Percentiles rank a stretch among this genome's conserved stretches.
Conservation (phyloP, 2,329 filamentous ascomycete genomes). For the Colletotrichum eleusines region DNA sequence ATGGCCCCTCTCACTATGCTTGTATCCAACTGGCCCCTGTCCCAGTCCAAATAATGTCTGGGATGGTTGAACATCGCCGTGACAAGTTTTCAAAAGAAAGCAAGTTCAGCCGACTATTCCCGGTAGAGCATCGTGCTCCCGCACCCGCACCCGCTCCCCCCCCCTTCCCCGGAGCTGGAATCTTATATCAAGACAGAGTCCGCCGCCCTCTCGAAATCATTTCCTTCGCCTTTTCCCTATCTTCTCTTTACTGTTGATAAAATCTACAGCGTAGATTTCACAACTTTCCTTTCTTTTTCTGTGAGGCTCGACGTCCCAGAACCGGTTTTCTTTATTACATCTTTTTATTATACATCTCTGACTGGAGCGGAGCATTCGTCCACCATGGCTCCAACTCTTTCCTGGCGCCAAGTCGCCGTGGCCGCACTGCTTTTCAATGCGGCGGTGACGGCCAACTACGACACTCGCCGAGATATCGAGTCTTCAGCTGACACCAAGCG, state of each 20-base stretch:
- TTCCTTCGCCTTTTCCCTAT: background rate
- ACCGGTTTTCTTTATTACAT: background rate
- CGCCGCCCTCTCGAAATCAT: constrained; percentile 3
- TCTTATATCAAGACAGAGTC: constrained; percentile 24
- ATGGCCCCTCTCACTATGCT: background rate
- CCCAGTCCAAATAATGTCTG: constrained; percentile 1
- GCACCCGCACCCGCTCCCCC: no score
- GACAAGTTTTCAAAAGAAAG: constrained; percentile 3
- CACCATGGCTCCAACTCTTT: constrained; percentile 17
- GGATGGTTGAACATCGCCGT: background rate
- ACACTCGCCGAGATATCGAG: constrained; percentile 15
- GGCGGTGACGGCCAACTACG: constrained; percentile 29
- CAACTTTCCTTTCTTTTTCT: constrained; percentile 15
- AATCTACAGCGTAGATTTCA: constrained; percentile 22
- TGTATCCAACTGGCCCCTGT: constrained; percentile 25
- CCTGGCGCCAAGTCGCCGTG: constrained; percentile 35
- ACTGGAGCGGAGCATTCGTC: background rate
- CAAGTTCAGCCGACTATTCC: constrained; percentile 9
- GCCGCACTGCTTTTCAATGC: constrained; percentile 37
- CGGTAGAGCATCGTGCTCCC: constrained; percentile 1
- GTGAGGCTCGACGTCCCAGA: constrained; percentile 37
- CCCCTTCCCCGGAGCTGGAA: background rate
- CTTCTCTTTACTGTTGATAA: background rate
- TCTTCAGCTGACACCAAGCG: constrained; percentile 23
- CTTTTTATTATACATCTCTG: no score